Conservation (phyloP, 2,329 filamentous ascomycete genomes). For the Alternaria tenuissima region DNA sequence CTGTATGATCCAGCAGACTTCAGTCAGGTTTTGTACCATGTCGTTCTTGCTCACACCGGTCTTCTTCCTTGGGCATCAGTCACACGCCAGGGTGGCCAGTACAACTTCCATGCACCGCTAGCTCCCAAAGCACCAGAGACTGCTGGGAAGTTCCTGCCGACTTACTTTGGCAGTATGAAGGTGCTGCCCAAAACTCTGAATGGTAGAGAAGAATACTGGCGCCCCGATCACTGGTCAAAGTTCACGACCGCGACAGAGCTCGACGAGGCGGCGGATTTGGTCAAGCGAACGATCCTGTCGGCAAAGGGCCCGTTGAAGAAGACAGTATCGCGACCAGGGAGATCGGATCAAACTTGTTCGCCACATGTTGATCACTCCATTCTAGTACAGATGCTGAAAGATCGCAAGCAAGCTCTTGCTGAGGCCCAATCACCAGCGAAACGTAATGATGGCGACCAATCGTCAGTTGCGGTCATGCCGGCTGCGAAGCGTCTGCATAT, state of each 20-base stretch:
- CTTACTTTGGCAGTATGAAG: conserved; percentile 29
- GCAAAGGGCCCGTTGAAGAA: not conserved
- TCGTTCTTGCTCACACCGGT: conserved; percentile 22
- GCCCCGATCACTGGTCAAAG: conserved; percentile 23
- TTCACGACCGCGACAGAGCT: conserved; percentile 22
- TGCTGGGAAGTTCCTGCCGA: conserved; percentile 15
- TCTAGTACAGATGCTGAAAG: not conserved
- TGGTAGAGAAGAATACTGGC: conserved; percentile 5
- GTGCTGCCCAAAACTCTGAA: conserved; percentile 15
- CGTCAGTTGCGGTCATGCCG: not conserved
- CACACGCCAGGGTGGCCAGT: conserved; percentile 20
- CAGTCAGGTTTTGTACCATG: conserved; percentile 15
- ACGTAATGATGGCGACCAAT: conserved; percentile 1
- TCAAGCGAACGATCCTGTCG: conserved; percentile 6
- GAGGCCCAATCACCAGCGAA: conserved; percentile 5
- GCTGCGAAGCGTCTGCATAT: not conserved
- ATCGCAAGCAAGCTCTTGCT: conserved; percentile 6
- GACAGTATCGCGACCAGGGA: not conserved
- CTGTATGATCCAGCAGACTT: conserved; percentile 27
- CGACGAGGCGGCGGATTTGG: conserved; percentile 7
- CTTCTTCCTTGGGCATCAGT: conserved; percentile 26
- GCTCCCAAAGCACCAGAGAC: conserved; percentile 1
- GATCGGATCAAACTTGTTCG: not conserved
- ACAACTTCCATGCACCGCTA: conserved; percentile 15
- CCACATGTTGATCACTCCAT: not conserved